A percentile compares a stretch with the other conserved stretches of the same genome.
These are phyloP conservation scores for Penstemon barbatus DNA, from an alignment of 257 asterid species.

Conservation along the genomic window DNA sequence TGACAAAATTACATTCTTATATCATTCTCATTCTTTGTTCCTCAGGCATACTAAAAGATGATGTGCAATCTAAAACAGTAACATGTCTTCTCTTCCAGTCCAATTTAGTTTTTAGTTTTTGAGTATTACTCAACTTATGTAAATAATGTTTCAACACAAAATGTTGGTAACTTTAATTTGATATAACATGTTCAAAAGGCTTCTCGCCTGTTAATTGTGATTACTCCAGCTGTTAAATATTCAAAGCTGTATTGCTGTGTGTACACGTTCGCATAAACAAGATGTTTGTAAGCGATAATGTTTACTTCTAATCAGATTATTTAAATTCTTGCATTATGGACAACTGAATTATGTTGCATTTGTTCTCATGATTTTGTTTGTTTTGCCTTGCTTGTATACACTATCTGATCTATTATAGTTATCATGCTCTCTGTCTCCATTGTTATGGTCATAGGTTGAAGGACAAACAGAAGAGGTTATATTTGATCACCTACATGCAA, in stretches of 20 bases:
- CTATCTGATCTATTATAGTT: constrained; percentile 8
- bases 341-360: neutral
- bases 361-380: neutral
- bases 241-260: neutral
- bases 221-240: neutral
- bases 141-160: neutral
- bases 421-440: constrained; percentile 12
- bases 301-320: constrained; percentile 1
- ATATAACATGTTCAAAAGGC: constrained; percentile 1
- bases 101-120: neutral
- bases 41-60: neutral
- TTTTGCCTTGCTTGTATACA: neutral
- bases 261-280: neutral
- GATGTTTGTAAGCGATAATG: neutral
- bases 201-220: neutral
- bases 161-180: neutral
- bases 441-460: constrained; percentile 58
- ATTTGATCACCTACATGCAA: constrained; percentile 86
- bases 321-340: constrained; percentile 5
- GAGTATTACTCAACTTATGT: neutral
- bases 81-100: neutral
- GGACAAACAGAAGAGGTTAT: constrained; percentile 81
- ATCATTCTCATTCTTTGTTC: constrained; percentile 1
- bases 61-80: neutral
- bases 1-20: neutral